A percentile compares a stretch with the other conserved stretches of the same genome.
Conservation (phyloP, 2,329 filamentous ascomycete genomes). For the Basipetospora sp. region DNA sequence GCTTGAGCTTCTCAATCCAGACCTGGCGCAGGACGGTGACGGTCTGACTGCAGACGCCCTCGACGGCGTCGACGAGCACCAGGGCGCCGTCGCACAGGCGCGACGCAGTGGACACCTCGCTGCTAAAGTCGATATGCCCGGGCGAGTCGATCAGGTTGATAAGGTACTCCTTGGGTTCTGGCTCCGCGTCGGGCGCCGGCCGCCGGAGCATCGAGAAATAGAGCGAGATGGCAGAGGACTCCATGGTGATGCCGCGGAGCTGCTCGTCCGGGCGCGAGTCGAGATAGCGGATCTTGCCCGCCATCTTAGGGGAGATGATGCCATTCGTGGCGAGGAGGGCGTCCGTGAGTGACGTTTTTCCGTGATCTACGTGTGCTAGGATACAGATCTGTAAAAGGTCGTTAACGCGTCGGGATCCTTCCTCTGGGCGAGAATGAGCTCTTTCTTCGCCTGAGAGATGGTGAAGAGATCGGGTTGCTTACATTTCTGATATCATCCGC, state of each 20-base stretch:
- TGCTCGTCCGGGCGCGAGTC: conserved; percentile 95
- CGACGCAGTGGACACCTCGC: conserved; percentile 91
- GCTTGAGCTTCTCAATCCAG: conserved; percentile 91
- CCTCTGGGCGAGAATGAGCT: no score
- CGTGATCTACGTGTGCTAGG: conserved; percentile 91
- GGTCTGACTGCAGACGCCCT: conserved; percentile 96
- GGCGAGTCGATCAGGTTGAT: conserved; percentile 97
- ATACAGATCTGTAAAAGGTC: conserved; percentile 61
- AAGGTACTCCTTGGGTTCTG: conserved; percentile 73
- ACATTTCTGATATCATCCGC: conserved; percentile 87
- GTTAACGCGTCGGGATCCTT: no score
- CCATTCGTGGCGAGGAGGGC: conserved; percentile 95
- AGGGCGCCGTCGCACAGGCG: conserved; percentile 87
- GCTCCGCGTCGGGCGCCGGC: conserved; percentile 48
- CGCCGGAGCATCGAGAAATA: conserved; percentile 85
- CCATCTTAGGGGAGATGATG: conserved; percentile 94
- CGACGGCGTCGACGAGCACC: conserved; percentile 88
- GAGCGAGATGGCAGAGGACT: conserved; percentile 92
- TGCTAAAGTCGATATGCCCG: conserved; percentile 96
- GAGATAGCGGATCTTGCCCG: conserved; percentile 93
- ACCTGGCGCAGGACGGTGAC: conserved; percentile 90
- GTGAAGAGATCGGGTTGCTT: no score
- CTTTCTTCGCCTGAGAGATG: no score
- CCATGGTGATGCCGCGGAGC: conserved; percentile 96
- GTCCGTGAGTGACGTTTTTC: conserved; percentile 93